Evolutionary conservation across 768 basidiomycete genomes (phyloP).

Genomic region (Boletus subcaerulescens): DNA sequence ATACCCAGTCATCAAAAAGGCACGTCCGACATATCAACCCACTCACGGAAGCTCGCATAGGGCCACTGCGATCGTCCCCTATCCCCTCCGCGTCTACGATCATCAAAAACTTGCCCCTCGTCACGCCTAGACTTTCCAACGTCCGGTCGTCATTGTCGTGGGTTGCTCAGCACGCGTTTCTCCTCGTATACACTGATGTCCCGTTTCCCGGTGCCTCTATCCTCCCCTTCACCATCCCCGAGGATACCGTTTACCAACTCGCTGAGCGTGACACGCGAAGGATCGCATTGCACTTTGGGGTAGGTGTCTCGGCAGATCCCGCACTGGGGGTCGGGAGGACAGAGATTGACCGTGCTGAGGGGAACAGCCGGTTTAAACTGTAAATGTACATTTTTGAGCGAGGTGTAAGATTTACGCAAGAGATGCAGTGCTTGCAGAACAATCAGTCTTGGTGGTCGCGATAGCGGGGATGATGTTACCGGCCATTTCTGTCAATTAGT

Average conservation of each 20-base stretch:
- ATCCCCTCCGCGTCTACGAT: conserved; percentile 88
- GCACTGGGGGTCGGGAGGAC: conserved; percentile 71
- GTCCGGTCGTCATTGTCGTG: conserved; percentile 81
- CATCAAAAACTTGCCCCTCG: conserved; percentile 80
- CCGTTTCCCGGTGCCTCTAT: conserved; percentile 36
- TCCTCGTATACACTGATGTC: conserved; percentile 87
- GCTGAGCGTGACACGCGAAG: conserved; percentile 61
- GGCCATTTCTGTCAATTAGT: conserved; percentile 80
- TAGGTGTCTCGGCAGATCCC: conserved; percentile 89
- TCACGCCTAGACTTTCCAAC: conserved; percentile 76
- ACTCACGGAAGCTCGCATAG: conserved; percentile 72
- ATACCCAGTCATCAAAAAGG: background rate
- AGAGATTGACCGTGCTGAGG: conserved; percentile 64
- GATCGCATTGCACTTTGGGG: conserved; percentile 69
- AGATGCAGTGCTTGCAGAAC: conserved; percentile 90
- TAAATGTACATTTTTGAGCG: conserved; percentile 71
- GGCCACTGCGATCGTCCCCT: conserved; percentile 67
- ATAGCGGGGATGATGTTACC: conserved; percentile 99
- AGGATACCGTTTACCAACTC: conserved; percentile 71
- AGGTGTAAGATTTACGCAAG: conserved; percentile 59
- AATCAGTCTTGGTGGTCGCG: conserved; percentile 96
- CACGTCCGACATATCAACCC: background rate
- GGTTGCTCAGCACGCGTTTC: conserved; percentile 82
- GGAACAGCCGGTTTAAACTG: conserved; percentile 79
- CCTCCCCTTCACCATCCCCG: conserved; percentile 42